Evolutionary conservation across 2,329 filamentous ascomycete genomes (phyloP), one percentile per base, ranked within the genome.

Genomic region (Calonectria fujianensis): DNA sequence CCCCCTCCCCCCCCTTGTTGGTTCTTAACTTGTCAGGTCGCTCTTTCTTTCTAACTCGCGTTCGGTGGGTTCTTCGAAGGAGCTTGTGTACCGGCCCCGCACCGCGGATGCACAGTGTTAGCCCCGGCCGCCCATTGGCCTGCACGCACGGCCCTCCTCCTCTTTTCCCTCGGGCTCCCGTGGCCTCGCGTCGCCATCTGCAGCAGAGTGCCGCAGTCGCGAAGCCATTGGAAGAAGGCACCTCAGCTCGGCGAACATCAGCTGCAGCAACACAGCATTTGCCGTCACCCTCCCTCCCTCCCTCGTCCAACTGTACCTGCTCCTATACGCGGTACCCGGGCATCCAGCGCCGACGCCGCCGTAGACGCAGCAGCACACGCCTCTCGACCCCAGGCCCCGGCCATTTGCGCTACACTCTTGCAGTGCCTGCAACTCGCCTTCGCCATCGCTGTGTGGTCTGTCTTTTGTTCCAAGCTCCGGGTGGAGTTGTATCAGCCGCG

Each of bases 111-210:
- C 68, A 69, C 70, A 69, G 66, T 70, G 63, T 57, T 50, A 51
- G 54, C 41, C 63, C 64, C 71, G 41, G 45, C 45, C 37, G 37
- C 64, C n/a, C 7, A 68, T 74, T 76, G 69, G 65, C 29, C 66
- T 52, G 27, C 16, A 69, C 74, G 75, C 75, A 75, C 70, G 73
- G 70, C 20, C 75, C 73, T 71, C 68, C 29, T 70, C 64, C 61
- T 65, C 27, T 35, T 24, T 27, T 29, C 37, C 50, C 35, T 69
- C 64, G 20, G 63, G 14, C 31, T 57, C 51, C 50, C 66, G 29
- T n/a, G 8, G 32, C 57, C 29, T 51, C 24, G 48, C 35, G 24
- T 50, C 48, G 48, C 65, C 65, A 52, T 57, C 67, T 69, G 67
- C 67, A 69, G 57, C 57, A 37, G 13, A 61, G 57, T 61, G 57